A percentile compares a stretch with the other conserved stretches of the same genome.
These are phyloP conservation scores for Neurospora cerealis DNA, from an alignment of 495 filamentous ascomycete species.

Conservation along the genomic window DNA sequence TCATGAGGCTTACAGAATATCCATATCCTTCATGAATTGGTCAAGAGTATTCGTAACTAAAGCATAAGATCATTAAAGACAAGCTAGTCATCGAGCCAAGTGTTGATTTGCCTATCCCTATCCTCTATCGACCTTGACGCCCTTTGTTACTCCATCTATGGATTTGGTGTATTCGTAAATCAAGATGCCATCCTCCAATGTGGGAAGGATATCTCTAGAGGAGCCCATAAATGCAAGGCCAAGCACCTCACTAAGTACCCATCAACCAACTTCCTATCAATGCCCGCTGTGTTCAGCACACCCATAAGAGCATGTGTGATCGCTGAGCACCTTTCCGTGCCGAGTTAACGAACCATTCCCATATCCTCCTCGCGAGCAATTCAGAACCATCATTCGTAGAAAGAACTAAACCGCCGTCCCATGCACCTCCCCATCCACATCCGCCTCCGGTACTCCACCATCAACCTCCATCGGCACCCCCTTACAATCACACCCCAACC, in stretches of 20 bases:
- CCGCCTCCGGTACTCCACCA: background rate
- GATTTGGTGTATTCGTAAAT: background rate
- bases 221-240: background rate
- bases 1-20: background rate
- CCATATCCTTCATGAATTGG: background rate
- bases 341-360: background rate
- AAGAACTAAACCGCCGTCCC: conserved; percentile 4
- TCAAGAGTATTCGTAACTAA: background rate
- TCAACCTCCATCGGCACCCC: conserved; percentile 2
- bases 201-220: background rate
- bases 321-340: background rate
- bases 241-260: background rate
- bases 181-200: background rate
- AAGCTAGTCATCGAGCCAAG: background rate
- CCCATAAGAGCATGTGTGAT: background rate
- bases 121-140: background rate
- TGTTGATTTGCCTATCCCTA: background rate
- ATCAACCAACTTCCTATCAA: background rate
- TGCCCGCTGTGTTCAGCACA: background rate
- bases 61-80: background rate
- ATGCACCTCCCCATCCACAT: conserved; percentile 3
- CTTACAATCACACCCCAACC: conserved; percentile 55
- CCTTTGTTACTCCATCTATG: background rate
- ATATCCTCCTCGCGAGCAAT: no score
- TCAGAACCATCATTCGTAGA: no score